Evolutionary conservation across 768 basidiomycete genomes (phyloP).

Genomic region (Leccinum longicurvipes): DNA sequence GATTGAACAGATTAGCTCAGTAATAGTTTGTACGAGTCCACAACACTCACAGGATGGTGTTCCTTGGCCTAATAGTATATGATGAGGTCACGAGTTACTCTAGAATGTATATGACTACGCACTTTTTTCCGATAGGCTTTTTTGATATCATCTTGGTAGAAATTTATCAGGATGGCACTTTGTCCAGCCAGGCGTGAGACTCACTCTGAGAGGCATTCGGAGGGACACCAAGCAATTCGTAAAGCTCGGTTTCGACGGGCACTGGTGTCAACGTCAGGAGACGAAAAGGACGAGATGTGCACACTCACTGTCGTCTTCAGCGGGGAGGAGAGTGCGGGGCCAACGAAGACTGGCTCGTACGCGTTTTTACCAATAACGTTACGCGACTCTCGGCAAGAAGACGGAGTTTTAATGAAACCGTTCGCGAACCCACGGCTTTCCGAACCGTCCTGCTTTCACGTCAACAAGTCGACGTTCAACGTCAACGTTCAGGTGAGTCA

Average conservation of each 20-base stretch:
- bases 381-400: conserved; percentile 27
- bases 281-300: background rate
- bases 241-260: conserved; percentile 76
- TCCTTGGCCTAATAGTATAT: conserved; percentile 72
- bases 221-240: conserved; percentile 78
- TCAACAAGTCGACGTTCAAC: background rate
- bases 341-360: conserved; percentile 5
- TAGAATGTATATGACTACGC: conserved; percentile 18
- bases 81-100: conserved; percentile 10
- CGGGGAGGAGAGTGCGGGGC: conserved; percentile 3
- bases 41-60: conserved; percentile 73
- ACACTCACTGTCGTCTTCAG: conserved; percentile 30
- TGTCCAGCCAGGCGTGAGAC: conserved; percentile 10
- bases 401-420: conserved; percentile 35
- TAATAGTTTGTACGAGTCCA: background rate
- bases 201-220: conserved; percentile 70
- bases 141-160: conserved; percentile 73
- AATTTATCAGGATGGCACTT: conserved; percentile 7
- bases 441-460: background rate
- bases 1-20: conserved; percentile 1
- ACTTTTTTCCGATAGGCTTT: conserved; percentile 94
- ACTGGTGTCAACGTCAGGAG: conserved; percentile 37
- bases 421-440: background rate
- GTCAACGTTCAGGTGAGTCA: conserved; percentile 18
- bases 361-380: conserved; percentile 24